Base-by-base conservation (phyloP, 768 basidiomycete genomes). In the Suillus fuscotomentosus region DNA sequence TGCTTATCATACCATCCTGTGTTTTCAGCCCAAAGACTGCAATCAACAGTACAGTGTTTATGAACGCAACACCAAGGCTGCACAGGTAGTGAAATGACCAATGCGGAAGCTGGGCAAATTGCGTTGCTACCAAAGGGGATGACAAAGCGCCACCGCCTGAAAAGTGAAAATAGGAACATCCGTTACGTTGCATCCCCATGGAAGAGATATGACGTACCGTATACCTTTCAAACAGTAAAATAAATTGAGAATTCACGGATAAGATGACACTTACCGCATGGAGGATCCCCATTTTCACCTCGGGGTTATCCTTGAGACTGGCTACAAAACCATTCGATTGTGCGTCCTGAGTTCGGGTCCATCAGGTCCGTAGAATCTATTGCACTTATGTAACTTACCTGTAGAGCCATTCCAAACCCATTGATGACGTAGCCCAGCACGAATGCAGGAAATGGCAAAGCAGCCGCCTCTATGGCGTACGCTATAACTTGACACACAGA, bases 31-130 rank as follows among this genome's bases (percentile, higher is more conserved):
- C 80, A 77, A 95, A 94, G 22, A 90, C 83, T 7, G 71, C 60
- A 3, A 82, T 61, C 2, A 94, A 75, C 3, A 84, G 54, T 9
- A 82, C 47, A 1, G 82, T 77, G 67, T 90, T 92, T 48, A 80
- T 67, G 1, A 87, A 60, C 0, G 90, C 85, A n/a, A 95, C 70
- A 2, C 86, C 89, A 0, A 94, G 77, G 0, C 91, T 90, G 1
- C 78, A 78, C 11, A 80, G 65, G 66, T 76, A 84, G 66, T 83
- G 78, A 56, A 76, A 77, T 15, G 76, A 78, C 82, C 81, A 83
- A 27, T 63, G 68, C 1, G 51, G 64, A 45, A 76, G 54, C 57
- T 74, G 72, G 17, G 83, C 72, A 66, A 87, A 86, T 63, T 83
- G 82, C 4, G 86, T 86, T 2, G 85, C 79, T 3, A 83, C 81